Percentiles rank a stretch among this genome's conserved stretches.
Evolutionary conservation across 345 rosid species (phyloP).

Genomic region (Chamaenerion angustifolium): DNA sequence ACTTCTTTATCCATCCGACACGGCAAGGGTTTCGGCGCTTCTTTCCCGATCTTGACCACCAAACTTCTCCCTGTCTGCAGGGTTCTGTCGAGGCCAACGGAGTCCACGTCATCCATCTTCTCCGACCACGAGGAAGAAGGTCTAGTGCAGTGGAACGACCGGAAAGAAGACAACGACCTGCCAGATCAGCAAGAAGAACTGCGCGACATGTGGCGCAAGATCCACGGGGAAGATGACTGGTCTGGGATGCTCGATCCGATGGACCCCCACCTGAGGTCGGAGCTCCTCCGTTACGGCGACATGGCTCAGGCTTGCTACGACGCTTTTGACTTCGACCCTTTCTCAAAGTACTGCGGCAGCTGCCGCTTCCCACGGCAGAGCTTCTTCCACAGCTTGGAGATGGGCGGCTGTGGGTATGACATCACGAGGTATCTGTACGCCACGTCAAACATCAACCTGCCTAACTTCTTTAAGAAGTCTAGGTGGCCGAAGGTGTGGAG

Average conservation of each 20-base stretch:
- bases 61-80: no score
- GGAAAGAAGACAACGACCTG: neutral
- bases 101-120: neutral
- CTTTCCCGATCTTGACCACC: no score
- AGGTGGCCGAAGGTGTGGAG: constrained; percentile 87
- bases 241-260: constrained; percentile 57
- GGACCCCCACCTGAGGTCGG: constrained; percentile 64
- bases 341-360: constrained; percentile 63
- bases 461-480: constrained; percentile 69
- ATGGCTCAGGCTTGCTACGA: constrained; percentile 82
- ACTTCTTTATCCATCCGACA: no score
- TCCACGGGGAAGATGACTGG: constrained; percentile 79
- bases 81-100: no score
- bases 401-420: constrained; percentile 36
- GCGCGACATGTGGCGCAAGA: constrained; percentile 39
- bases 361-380: constrained; percentile 40
- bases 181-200: neutral
- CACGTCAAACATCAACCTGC: constrained; percentile 58
- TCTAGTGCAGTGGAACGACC: neutral
- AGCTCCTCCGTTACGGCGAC: constrained; percentile 80
- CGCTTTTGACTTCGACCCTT: constrained; percentile 69
- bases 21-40: no score
- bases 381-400: constrained; percentile 41
- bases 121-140: neutral
- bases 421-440: constrained; percentile 63